phyloP scores from a whole-genome alignment of 2,329 filamentous ascomycete genomes.

The Aspergillus flavus region DNA sequence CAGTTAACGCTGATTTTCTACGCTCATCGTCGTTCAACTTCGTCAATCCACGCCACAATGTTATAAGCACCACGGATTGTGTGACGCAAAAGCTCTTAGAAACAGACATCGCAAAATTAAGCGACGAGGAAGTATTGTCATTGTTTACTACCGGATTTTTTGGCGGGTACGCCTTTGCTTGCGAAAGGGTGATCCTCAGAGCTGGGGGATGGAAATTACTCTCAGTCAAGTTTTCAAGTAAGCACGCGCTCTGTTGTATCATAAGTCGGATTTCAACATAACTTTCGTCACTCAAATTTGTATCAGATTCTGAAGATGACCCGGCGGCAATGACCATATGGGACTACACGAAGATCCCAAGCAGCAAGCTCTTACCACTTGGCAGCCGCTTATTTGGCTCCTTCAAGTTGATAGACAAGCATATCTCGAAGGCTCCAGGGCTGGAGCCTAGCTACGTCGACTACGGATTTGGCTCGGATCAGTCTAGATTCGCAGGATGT shows the following conservation, averaged over 20 bases:
- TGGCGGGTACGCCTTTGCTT: conserved; percentile 17
- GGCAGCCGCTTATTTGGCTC: conserved; percentile 18
- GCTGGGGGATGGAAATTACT: conserved; percentile 2
- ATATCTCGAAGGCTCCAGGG: conserved; percentile 8
- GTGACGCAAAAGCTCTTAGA: conserved; percentile 16
- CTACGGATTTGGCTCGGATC: conserved; percentile 21
- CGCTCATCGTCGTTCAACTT: conserved; percentile 13
- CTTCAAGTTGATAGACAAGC: conserved; percentile 19
- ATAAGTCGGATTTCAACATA: background rate
- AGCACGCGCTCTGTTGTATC: background rate
- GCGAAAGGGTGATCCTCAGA: conserved; percentile 12
- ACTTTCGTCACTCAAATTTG: background rate
- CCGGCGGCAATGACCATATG: conserved; percentile 8
- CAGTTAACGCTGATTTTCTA: conserved; percentile 14
- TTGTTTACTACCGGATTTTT: conserved; percentile 23
- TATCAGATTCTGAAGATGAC: background rate
- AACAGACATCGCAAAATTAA: conserved; percentile 13
- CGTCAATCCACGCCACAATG: conserved; percentile 22
- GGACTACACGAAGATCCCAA: conserved; percentile 8
- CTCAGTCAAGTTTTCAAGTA: background rate
- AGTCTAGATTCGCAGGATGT: conserved; percentile 15
- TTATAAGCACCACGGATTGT: conserved; percentile 11
- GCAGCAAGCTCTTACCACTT: conserved; percentile 9
- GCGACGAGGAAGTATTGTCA: conserved; percentile 17
- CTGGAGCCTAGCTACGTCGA: conserved; percentile 17